These are phyloP conservation scores for Thalassia testudinum DNA, from an alignment of 116 monocot species.

Conservation along the genomic window DNA sequence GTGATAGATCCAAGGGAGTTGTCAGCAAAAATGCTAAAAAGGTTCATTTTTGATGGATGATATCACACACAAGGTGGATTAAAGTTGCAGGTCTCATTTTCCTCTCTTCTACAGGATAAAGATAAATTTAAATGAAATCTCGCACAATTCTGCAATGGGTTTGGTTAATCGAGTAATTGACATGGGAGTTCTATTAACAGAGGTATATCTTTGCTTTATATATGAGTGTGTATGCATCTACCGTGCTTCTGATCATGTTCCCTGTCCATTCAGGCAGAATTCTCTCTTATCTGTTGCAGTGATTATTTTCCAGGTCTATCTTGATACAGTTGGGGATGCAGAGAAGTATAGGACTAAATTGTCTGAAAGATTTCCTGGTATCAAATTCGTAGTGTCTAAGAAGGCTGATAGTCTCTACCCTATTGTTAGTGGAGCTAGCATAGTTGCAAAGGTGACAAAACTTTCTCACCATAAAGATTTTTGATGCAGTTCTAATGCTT, in stretches of 20 bases:
- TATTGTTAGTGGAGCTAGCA: constrained; percentile 96
- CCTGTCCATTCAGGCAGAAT: too few relatives aligned
- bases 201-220: too few relatives aligned
- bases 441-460: constrained; percentile 79
- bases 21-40: constrained; percentile 90
- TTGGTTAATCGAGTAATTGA: constrained; percentile 70
- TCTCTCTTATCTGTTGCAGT: not conserved
- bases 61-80: too few relatives aligned
- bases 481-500: too few relatives aligned
- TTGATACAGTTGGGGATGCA: constrained; percentile 97
- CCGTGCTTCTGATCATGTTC: too few relatives aligned
- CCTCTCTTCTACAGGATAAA: constrained; percentile 42
- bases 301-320: constrained; percentile 46
- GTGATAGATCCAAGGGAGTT: constrained; percentile 86
- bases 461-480: not conserved
- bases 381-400: constrained; percentile 86
- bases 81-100: too few relatives aligned
- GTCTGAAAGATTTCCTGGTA: constrained; percentile 60
- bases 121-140: constrained; percentile 95
- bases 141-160: constrained; percentile 96
- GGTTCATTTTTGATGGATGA: too few relatives aligned
- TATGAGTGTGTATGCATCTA: too few relatives aligned
- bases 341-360: constrained; percentile 84
- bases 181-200: constrained; percentile 72
- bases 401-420: constrained; percentile 96